Evolutionary conservation across 148 eudicot species (phyloP).

Genomic region (Pharnaceum exiguum): DNA sequence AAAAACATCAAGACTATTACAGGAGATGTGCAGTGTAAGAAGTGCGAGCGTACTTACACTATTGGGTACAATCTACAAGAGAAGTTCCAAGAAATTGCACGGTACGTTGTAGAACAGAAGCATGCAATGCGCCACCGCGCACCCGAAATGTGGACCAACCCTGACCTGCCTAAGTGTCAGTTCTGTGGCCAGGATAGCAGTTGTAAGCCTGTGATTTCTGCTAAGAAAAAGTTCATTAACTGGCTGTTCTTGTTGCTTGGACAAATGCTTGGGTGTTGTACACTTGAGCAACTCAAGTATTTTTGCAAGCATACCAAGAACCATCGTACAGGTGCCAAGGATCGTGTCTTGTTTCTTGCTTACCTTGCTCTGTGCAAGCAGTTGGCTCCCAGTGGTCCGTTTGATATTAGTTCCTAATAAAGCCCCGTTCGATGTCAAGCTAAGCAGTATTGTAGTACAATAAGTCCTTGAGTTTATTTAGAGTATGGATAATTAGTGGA

Average conservation of each 20-base stretch:
- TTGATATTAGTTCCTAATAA: too few relatives aligned
- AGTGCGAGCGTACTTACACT: conserved; percentile 33
- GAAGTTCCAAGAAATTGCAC: conserved; percentile 31
- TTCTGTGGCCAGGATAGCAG: conserved; percentile 36
- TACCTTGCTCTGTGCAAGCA: conserved; percentile 48
- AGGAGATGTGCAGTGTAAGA: conserved; percentile 56
- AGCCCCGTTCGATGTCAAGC: too few relatives aligned
- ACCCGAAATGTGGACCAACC: conserved; percentile 28
- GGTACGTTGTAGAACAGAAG: conserved; percentile 6
- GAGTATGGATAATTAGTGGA: too few relatives aligned
- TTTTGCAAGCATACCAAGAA: conserved; percentile 58
- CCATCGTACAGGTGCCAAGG: conserved; percentile 73
- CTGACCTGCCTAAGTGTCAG: conserved; percentile 31
- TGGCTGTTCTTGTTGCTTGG: conserved; percentile 74
- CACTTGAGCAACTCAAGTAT: conserved; percentile 53
- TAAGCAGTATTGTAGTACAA: too few relatives aligned
- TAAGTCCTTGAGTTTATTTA: too few relatives aligned
- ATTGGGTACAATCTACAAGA: conserved; percentile 35
- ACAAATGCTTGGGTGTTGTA: conserved; percentile 55
- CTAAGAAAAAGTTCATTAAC: conserved; percentile 41
- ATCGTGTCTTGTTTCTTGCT: conserved; percentile 43
- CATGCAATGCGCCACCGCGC: conserved; percentile 37
- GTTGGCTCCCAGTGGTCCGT: too few relatives aligned
- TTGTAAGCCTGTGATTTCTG: conserved; percentile 42
- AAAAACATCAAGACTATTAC: conserved; percentile 23